Evolutionary conservation across 2,329 filamentous ascomycete genomes (phyloP).

Genomic region (Fusarium hostae): DNA sequence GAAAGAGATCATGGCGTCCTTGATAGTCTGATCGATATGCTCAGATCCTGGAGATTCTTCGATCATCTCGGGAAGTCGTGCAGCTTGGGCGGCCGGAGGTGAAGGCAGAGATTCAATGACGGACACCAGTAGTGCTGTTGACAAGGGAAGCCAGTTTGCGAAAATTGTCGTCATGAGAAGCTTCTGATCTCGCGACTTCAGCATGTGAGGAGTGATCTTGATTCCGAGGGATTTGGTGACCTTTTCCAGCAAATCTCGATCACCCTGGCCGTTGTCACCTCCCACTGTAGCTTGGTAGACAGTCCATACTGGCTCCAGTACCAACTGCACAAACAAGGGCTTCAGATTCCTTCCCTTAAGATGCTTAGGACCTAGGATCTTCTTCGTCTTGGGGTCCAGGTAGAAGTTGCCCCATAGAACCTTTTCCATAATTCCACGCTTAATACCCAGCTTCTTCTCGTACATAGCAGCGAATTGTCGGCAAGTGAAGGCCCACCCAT

Average conservation of each 20-base stretch:
- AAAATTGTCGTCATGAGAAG: constrained; percentile 89
- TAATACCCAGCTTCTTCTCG: constrained; percentile 97
- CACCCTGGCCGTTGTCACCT: constrained; percentile 83
- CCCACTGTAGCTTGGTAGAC: constrained; percentile 92
- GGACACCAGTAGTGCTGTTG: constrained; percentile 90
- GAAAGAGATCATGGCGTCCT: constrained; percentile 85
- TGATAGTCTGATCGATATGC: constrained; percentile 74
- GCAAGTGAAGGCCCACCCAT: constrained; percentile 99
- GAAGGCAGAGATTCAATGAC: constrained; percentile 93
- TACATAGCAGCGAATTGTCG: constrained; percentile 93
- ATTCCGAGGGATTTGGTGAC: constrained; percentile 92
- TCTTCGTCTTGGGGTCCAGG: constrained; percentile 95
- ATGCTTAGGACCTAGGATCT: constrained; percentile 89
- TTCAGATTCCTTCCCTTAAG: constrained; percentile 91
- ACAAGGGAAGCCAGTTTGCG: constrained; percentile 89
- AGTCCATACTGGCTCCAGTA: constrained; percentile 95
- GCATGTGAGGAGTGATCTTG: constrained; percentile 83
- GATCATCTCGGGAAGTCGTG: constrained; percentile 82
- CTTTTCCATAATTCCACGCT: constrained; percentile 86
- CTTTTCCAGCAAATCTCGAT: constrained; percentile 86
- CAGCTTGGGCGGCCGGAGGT: constrained; percentile 80
- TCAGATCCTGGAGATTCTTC: constrained; percentile 81
- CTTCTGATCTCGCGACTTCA: constrained; percentile 84
- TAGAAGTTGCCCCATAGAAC: constrained; percentile 98
- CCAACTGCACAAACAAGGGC: constrained; percentile 96